Evolutionary conservation across 495 filamentous ascomycete species (phyloP), one percentile per base, ranked within the genome.

Genomic region (Aspergillus kassunensis): DNA sequence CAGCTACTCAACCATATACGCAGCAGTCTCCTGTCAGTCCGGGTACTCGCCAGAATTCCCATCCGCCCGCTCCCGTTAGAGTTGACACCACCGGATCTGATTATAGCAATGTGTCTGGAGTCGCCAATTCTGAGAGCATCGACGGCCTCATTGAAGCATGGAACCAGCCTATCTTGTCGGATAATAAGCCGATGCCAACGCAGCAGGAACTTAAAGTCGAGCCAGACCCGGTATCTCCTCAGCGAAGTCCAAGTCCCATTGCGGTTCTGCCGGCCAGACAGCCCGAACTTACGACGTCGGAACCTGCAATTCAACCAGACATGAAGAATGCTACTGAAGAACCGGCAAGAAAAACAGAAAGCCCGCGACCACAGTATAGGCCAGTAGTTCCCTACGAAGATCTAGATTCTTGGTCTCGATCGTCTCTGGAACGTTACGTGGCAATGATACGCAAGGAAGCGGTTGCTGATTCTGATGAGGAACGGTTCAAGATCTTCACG

Each of bases 381-480:
- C 34, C 42, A 6, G 27, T 62, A 33, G 75, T 75, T 57, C 74
- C 70, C 8, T 76, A 75, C 44, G 73, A 72, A 27, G 75, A 78
- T 56, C 61, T 80, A 10, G 76, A 79, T 34, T 72, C 76, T 2
- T 79, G 76, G 77, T 77, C 64, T 21, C 75, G 71, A 55, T 77
- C 78, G 9, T 80, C 78, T 37, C 52, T 80, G 29, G 68, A 70
- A 23, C 75, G 78, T 19, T 80, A 73, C 56, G 65, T 77, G 15
- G 69, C 75, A 8, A 79, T 80, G 75, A 55, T 80, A 19, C 75
- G 72, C 21, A 78, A 80, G 55, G 78, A 80, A 56, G 70, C 72
- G 18, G 68, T 72, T 20, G 76, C 74, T 10, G 69, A 75, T 40
- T 73, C 69, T 2, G 74, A 80, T 46, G 62, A 68, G 45, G 77